Evolutionary conservation across 768 basidiomycete genomes (phyloP).

Genomic region (Pseudohyphozyma bogoriensis): DNA sequence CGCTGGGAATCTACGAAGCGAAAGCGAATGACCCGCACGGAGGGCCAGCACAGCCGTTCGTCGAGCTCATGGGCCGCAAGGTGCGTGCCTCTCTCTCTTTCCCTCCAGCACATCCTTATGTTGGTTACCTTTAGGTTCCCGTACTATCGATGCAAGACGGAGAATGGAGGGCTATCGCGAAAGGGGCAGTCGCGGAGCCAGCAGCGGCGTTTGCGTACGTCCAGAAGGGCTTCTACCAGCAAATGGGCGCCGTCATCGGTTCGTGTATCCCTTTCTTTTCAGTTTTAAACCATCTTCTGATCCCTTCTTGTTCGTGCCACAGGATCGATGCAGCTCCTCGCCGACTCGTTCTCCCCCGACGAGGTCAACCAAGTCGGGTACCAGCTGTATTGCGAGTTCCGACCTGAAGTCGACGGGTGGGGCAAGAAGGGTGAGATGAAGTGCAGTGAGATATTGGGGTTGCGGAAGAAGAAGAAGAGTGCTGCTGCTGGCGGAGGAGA

Average conservation of each 20-base stretch:
- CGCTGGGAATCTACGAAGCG: conserved; percentile 54
- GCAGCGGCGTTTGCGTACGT: conserved; percentile 68
- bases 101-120: not conserved
- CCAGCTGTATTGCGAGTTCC: conserved; percentile 73
- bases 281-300: not conserved
- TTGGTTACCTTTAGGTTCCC: conserved; percentile 45
- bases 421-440: conserved; percentile 66
- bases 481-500: not conserved
- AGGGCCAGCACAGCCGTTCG: conserved; percentile 63
- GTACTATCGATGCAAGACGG: conserved; percentile 60
- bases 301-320: not conserved
- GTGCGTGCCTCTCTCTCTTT: conserved; percentile 40
- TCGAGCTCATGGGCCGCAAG: conserved; percentile 64
- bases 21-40: conserved; percentile 44
- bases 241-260: conserved; percentile 70
- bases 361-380: conserved; percentile 51
- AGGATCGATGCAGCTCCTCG: conserved; percentile 38
- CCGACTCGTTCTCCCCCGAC: conserved; percentile 36
- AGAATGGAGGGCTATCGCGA: conserved; percentile 74
- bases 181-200: conserved; percentile 60
- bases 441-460: conserved; percentile 56
- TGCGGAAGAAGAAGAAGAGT: conserved; percentile 23
- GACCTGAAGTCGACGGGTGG: conserved; percentile 68
- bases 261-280: conserved; percentile 34
- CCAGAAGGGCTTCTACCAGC: conserved; percentile 65